phyloP scores from a whole-genome alignment of 768 basidiomycete genomes.

The Serendipita vermifera region DNA sequence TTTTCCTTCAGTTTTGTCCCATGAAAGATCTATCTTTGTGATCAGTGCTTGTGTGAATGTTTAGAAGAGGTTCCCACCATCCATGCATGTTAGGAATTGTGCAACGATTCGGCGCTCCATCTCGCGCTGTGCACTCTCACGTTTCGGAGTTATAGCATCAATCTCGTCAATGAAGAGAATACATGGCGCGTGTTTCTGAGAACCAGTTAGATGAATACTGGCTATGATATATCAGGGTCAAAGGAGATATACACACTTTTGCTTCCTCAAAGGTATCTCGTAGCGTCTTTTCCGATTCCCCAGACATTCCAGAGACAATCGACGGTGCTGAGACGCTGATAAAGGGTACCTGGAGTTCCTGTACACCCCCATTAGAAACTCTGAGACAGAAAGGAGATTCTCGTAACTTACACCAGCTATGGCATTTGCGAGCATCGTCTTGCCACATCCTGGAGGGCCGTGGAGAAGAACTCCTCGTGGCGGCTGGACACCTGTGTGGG shows the following conservation, averaged over 20 bases:
- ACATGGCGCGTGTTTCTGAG: conserved; percentile 77
- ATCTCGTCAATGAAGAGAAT: conserved; percentile 96
- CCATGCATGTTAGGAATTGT: conserved; percentile 97
- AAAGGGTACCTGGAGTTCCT: conserved; percentile 90
- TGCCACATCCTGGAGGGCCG: conserved; percentile 95
- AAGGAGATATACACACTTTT: conserved; percentile 42
- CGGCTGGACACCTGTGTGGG: conserved; percentile 83
- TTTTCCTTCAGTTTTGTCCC: conserved; percentile 87
- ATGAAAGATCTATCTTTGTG: conserved; percentile 66
- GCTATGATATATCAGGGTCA: neutral
- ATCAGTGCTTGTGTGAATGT: neutral
- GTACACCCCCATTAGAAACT: conserved; percentile 11
- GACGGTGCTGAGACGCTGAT: conserved; percentile 91
- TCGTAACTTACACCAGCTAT: conserved; percentile 69
- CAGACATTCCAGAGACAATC: conserved; percentile 95
- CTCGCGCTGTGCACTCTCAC: conserved; percentile 94
- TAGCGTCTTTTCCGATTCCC: conserved; percentile 93
- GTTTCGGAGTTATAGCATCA: conserved; percentile 92
- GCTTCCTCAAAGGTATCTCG: conserved; percentile 97
- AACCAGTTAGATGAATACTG: too few relatives aligned
- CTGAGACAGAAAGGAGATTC: neutral
- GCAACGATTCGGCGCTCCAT: conserved; percentile 98
- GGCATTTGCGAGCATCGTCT: conserved; percentile 87
- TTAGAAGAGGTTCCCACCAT: conserved; percentile 45
- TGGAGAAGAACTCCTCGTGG: conserved; percentile 86